Conservation (phyloP, 2,329 filamentous ascomycete species). For the Aspergillus sp. region DNA sequence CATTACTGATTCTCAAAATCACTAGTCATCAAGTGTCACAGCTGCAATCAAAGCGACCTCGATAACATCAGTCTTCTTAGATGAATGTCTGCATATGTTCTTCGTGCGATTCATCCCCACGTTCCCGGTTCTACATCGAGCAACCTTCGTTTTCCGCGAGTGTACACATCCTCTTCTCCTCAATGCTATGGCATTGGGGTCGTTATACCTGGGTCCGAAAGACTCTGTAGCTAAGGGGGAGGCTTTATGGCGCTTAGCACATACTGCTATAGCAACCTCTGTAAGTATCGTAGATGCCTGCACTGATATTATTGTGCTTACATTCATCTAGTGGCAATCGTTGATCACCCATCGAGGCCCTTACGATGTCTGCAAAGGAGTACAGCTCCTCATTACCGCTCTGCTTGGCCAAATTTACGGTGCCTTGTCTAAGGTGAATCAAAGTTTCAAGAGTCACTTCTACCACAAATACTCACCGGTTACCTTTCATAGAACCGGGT, state of each 20-base stretch:
- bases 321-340: conserved; percentile 41
- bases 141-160: conserved; percentile 49
- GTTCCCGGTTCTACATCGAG: conserved; percentile 49
- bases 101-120: conserved; percentile 50
- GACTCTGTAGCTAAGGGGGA: conserved; percentile 49
- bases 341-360: conserved; percentile 47
- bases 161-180: conserved; percentile 47
- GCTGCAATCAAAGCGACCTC: conserved; percentile 48
- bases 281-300: conserved; percentile 18
- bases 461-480: background rate
- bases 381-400: conserved; percentile 48
- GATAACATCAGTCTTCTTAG: conserved; percentile 50
- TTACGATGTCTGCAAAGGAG: conserved; percentile 47
- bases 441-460: background rate
- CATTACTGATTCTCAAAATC: background rate
- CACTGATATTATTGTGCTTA: conserved; percentile 7
- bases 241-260: conserved; percentile 48
- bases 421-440: conserved; percentile 41
- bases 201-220: conserved; percentile 48
- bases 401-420: conserved; percentile 49
- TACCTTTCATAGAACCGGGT: conserved; percentile 37
- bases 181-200: conserved; percentile 51
- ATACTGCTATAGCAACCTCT: conserved; percentile 49
- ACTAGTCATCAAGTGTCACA: conserved; percentile 46
- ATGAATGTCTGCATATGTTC: conserved; percentile 52